Conservation (phyloP, 805 yeast genomes). For the Peterozyma toletana region DNA sequence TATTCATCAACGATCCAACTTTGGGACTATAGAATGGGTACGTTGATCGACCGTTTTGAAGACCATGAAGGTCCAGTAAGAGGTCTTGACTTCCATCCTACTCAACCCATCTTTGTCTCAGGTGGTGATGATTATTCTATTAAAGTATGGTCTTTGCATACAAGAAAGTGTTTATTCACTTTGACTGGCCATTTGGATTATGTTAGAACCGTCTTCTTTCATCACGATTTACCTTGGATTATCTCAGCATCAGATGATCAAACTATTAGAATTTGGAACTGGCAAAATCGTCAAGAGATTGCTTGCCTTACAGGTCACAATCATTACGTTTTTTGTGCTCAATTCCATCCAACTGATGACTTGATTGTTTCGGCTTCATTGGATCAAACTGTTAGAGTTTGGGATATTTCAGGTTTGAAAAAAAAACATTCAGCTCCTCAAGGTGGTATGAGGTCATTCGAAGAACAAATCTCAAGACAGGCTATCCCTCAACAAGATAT, state of each 20-base stretch:
- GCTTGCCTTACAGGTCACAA: slow-evolving; percentile 97
- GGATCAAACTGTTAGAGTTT: slow-evolving; percentile 97
- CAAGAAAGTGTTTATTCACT: slow-evolving; percentile 87
- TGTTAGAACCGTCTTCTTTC: slow-evolving; percentile 90
- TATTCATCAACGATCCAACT: slow-evolving; percentile 98
- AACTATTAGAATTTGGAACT: slow-evolving; percentile 98
- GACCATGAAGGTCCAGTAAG: slow-evolving; percentile 99
- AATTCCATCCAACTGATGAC: slow-evolving; percentile 94
- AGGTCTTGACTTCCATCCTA: slow-evolving; percentile 92
- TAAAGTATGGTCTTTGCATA: slow-evolving; percentile 92
- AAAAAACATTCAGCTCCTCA: slow-evolving; percentile 84
- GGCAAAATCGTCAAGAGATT: slow-evolving; percentile 97
- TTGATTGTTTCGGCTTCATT: slow-evolving; percentile 90
- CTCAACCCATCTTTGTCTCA: slow-evolving; percentile 94
- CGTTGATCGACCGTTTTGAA: slow-evolving; percentile 90
- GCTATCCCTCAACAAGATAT: slow-evolving; percentile 83
- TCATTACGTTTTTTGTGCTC: slow-evolving; percentile 97
- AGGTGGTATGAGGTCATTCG: slow-evolving; percentile 35
- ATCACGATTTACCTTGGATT: slow-evolving; percentile 95
- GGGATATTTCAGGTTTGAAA: slow-evolving; percentile 95
- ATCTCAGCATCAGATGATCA: slow-evolving; percentile 96
- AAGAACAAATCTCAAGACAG: slow-evolving; percentile 48
- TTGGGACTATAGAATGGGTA: slow-evolving; percentile 99
- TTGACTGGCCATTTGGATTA: slow-evolving; percentile 92
- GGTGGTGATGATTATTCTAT: slow-evolving; percentile 97